phyloP scores from a whole-genome alignment of 208 protist genomes.

The Angomonas ambiguus region DNA sequence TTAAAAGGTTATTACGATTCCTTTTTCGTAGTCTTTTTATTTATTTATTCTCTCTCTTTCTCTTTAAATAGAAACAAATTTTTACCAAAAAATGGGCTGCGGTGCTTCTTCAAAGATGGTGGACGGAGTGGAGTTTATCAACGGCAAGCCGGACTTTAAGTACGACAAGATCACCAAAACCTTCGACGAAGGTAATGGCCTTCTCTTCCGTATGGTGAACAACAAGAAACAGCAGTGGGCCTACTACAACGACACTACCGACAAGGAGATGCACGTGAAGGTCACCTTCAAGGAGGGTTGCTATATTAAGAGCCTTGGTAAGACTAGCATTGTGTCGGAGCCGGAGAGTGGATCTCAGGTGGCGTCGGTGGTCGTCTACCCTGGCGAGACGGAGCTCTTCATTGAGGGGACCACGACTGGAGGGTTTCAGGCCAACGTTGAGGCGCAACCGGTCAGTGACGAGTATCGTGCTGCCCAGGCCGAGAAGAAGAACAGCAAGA shows the following conservation, averaged over 20 bases:
- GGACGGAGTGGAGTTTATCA: slow-evolving; percentile 18
- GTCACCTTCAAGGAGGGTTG: slow-evolving; percentile 61
- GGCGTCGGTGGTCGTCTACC: slow-evolving; percentile 29
- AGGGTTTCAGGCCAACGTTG: slow-evolving; percentile 31
- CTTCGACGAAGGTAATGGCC: slow-evolving; percentile 64
- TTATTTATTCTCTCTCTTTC: slow-evolving; percentile 4
- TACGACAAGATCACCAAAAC: slow-evolving; percentile 46
- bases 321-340: slow-evolving; percentile 39
- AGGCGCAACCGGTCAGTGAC: too few relatives aligned
- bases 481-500: background rate
- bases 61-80: background rate
- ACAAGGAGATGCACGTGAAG: slow-evolving; percentile 54
- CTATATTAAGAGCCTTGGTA: too few relatives aligned
- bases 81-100: slow-evolving; percentile 39
- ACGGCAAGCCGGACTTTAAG: slow-evolving; percentile 40
- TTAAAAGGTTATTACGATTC: slow-evolving; percentile 1
- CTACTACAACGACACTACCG: slow-evolving; percentile 77
- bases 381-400: slow-evolving; percentile 56
- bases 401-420: slow-evolving; percentile 74
- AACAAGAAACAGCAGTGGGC: slow-evolving; percentile 43
- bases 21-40: slow-evolving; percentile 4
- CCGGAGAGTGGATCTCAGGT: slow-evolving; percentile 31
- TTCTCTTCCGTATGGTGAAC: slow-evolving; percentile 75
- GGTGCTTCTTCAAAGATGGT: slow-evolving; percentile 13
- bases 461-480: slow-evolving; percentile 38